Percentiles rank a stretch among this genome's conserved stretches.
phyloP scores from a whole-genome alignment of 2,329 filamentous ascomycete species.

The Trichophyton schoenleinii region DNA sequence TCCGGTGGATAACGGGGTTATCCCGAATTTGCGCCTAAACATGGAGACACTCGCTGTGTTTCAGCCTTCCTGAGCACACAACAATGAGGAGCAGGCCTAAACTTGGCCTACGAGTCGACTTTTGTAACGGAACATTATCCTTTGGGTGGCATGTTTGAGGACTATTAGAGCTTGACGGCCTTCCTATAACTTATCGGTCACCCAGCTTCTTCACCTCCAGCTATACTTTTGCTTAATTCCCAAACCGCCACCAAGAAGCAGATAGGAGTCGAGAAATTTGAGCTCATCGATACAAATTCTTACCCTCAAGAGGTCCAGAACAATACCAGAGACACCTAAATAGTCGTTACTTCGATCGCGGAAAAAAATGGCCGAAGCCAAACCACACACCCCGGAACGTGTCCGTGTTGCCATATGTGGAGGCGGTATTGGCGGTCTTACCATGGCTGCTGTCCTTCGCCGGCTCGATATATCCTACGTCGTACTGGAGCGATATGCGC shows the following conservation, averaged over 20 bases:
- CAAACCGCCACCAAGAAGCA: neutral
- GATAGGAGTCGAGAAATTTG: neutral
- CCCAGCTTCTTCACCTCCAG: neutral
- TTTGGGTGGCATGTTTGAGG: neutral
- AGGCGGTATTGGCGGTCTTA: slow-evolving; percentile 8
- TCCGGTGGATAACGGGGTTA: neutral
- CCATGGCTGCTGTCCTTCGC: slow-evolving; percentile 5
- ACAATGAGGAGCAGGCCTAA: neutral
- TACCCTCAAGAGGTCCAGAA: neutral
- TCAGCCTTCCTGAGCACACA: neutral
- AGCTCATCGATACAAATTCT: too few species aligned
- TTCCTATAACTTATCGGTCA: neutral
- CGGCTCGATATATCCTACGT: slow-evolving; percentile 7
- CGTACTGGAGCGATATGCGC: slow-evolving; percentile 6
- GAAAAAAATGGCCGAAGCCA: neutral
- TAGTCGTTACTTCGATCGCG: neutral
- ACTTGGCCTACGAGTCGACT: neutral
- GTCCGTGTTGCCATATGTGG: slow-evolving; percentile 6
- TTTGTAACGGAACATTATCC: neutral
- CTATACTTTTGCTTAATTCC: neutral
- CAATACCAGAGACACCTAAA: neutral
- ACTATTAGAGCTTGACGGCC: neutral
- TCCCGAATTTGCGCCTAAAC: neutral
- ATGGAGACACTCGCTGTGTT: neutral
- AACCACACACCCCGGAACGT: slow-evolving; percentile 1